Evolutionary conservation across 2,329 filamentous ascomycete genomes (phyloP).

Genomic region (Trichocomaceae sp.): DNA sequence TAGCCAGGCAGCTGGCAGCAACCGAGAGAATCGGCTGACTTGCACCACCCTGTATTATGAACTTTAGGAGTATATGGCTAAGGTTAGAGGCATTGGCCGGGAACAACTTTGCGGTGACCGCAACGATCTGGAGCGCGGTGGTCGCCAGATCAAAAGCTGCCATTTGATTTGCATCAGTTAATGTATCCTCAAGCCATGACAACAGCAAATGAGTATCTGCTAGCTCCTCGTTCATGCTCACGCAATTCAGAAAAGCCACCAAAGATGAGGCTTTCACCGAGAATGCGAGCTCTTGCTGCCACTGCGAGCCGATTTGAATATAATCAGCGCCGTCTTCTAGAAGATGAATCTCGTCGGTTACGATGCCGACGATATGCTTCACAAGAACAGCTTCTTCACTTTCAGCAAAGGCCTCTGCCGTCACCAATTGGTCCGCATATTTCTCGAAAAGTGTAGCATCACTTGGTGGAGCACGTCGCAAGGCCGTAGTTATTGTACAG

Average conservation of each 20-base stretch:
- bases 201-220: slow-evolving; percentile 74
- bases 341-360: slow-evolving; percentile 74
- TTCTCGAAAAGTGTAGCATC: slow-evolving; percentile 65
- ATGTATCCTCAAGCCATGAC: slow-evolving; percentile 75
- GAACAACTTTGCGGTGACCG: slow-evolving; percentile 69
- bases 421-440: slow-evolving; percentile 46
- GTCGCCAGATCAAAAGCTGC: slow-evolving; percentile 68
- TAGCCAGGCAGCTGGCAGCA: slow-evolving; percentile 78
- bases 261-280: slow-evolving; percentile 78
- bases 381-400: slow-evolving; percentile 40
- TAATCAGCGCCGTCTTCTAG: slow-evolving; percentile 89
- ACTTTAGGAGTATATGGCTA: slow-evolving; percentile 72
- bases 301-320: slow-evolving; percentile 72
- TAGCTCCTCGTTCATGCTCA: slow-evolving; percentile 70
- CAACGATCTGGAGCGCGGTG: slow-evolving; percentile 72
- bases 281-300: slow-evolving; percentile 79
- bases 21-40: slow-evolving; percentile 62
- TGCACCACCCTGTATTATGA: slow-evolving; percentile 78
- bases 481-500: slow-evolving; percentile 65
- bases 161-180: slow-evolving; percentile 76
- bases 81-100: slow-evolving; percentile 66
- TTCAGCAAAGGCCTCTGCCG: slow-evolving; percentile 17
- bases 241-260: slow-evolving; percentile 78
- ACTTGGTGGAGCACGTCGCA: slow-evolving; percentile 54
- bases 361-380: slow-evolving; percentile 61